Base-by-base conservation (phyloP, 83 land plant species). In the Larix sibirica region DNA sequence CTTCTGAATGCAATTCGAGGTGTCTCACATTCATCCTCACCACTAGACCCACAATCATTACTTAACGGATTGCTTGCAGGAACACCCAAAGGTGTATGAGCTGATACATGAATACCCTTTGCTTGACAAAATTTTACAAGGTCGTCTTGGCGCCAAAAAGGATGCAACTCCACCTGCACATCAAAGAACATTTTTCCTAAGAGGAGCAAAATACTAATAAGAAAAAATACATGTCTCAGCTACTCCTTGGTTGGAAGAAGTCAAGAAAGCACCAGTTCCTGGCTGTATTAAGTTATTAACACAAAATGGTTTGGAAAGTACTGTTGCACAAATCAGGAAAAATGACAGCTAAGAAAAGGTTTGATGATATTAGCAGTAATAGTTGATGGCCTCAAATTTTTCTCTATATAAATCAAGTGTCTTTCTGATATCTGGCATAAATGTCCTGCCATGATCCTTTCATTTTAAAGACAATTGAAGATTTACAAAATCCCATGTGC, bases 141-240 rank as follows among this genome's bases (percentile, higher is more conserved):
- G 40, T 92, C 93, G 83, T 94, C 95, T 86, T 94, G 96, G 80
- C 96, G 88, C 96, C 96, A 94, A 40, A 94, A 88, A 23, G 96
- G 95, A 83, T 92, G 96, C 85, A 94, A 81, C 83, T 92, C 96
- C 62, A 90, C 90, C 95, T 94, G 83, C 23, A 13, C 24, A 87
- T 62, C 69, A 20, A 73, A 81, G 6, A 33, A 65, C 68, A 21
- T 56, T 56, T 56, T 56, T 56, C 10, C 47, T 44, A 44, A 47
- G 10, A 47, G 10, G 50, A 47, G 9, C 50, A 47, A 47, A 47
- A 8, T 47, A 8, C 50, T 9, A 47, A 47, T 8, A 47, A 47
- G 50, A 47, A 47, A 47, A 47, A 47, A 47, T 6, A 0, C 9
- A 44, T 44, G 9, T 47, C 8, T 47, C 50, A 47, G 50, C 50